These are phyloP conservation scores for Saussurea involucrata DNA, from an alignment of 129 eudicot species.

Conservation along the genomic window DNA sequence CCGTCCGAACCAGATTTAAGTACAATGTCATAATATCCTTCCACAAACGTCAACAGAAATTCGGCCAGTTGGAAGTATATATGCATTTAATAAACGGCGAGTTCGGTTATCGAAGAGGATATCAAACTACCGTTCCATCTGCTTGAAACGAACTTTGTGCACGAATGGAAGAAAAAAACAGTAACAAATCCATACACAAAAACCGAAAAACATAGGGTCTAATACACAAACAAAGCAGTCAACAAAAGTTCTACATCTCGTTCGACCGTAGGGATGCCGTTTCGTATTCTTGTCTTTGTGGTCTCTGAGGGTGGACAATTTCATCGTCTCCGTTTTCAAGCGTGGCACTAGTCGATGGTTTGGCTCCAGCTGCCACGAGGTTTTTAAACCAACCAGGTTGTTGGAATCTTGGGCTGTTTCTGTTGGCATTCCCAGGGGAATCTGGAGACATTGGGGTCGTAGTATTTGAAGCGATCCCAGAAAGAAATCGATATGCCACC, in stretches of 20 bases:
- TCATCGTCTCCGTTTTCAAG: conserved; percentile 41
- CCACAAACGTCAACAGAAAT: not conserved
- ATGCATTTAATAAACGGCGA: not conserved
- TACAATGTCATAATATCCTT: no score
- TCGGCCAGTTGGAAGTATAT: conserved; percentile 5
- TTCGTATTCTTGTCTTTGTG: conserved; percentile 28
- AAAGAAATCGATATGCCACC: conserved; percentile 83
- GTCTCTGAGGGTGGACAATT: conserved; percentile 22
- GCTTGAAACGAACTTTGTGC: conserved; percentile 19
- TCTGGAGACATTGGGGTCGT: conserved; percentile 40
- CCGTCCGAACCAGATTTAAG: no score
- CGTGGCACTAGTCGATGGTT: conserved; percentile 67
- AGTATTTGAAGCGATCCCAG: conserved; percentile 62
- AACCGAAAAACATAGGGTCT: conserved; percentile 6
- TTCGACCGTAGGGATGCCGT: conserved; percentile 33
- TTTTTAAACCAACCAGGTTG: conserved; percentile 83
- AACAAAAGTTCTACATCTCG: conserved; percentile 20
- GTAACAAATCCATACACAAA: conserved; percentile 18
- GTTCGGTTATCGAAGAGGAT: not conserved
- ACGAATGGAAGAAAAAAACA: conserved; percentile 2
- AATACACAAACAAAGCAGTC: conserved; percentile 22
- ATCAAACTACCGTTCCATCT: not conserved
- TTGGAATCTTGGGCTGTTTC: conserved; percentile 58
- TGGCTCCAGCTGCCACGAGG: conserved; percentile 68
- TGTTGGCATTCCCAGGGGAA: conserved; percentile 40